Base-by-base conservation (phyloP, 139 green algal species). In the Haematococcus lacustris region DNA sequence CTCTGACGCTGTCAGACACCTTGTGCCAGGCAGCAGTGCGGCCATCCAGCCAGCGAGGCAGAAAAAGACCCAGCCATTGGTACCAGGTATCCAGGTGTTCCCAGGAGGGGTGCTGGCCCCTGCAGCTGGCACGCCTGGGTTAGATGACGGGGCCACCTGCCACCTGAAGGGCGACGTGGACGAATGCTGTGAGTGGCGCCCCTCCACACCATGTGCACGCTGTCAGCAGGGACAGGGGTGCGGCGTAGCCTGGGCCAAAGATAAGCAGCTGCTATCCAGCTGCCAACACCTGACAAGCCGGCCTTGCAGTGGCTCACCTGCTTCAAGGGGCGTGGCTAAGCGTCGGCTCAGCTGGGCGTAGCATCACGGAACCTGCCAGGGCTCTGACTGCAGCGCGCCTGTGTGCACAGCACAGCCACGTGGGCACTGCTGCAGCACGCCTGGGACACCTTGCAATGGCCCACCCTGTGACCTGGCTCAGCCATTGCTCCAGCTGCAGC, bases 91-190 rank as follows among this genome's bases (percentile, higher is more conserved):
- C n/a, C n/a, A n/a, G n/a, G n/a, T n/a, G n/a, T n/a, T n/a, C n/a
- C n/a, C n/a, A n/a, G n/a, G n/a, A n/a, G n/a, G n/a, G n/a, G n/a
- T n/a, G n/a, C n/a, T n/a, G n/a, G n/a, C n/a, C n/a, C n/a, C n/a
- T n/a, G 51, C 51, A 3, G 25, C 6, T 5, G 51, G 51, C 7
- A 62, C 51, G 6, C 51, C 51, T 35, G 51, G 51, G 51, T 28
- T 62, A n/a, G 51, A 62, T 62, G 51, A 62, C 51, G 25, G 34
- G 21, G 73, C 66, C 2, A 38, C 73, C n/a, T 88, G 83, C 70
- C 66, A 76, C 35, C 75, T 88, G 1, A 75, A 76, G 34, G 83
- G 83, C 4, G 73, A 70, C 4, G 78, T 88, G 2, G 72, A 79
- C 63, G 83, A 82, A 34, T 82, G 80, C 76, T 76, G 79, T 85